Percentiles rank a stretch among this genome's conserved stretches.
phyloP scores from a whole-genome alignment of 768 basidiomycete genomes.

The Suillus clintonianus region DNA sequence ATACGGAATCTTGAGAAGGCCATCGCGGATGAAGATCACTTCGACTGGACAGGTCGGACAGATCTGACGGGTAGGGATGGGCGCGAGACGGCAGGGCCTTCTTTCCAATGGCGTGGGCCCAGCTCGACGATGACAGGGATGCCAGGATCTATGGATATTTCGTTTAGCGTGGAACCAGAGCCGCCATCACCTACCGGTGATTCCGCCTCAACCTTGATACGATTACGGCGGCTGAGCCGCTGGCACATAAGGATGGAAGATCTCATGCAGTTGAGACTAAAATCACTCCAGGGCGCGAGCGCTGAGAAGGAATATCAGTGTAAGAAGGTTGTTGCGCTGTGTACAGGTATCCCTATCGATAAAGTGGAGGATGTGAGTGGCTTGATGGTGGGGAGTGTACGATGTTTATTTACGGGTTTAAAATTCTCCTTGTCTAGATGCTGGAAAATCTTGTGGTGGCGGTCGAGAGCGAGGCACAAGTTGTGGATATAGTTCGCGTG shows the following conservation, averaged over 20 bases:
- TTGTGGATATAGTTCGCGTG: conserved; percentile 81
- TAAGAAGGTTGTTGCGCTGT: conserved; percentile 87
- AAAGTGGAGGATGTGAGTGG: conserved; percentile 87
- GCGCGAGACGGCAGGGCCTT: conserved; percentile 40
- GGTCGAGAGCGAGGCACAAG: conserved; percentile 83
- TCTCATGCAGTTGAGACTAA: conserved; percentile 69
- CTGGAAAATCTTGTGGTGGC: conserved; percentile 83
- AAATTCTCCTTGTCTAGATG: conserved; percentile 50
- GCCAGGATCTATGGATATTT: conserved; percentile 64
- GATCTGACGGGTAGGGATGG: conserved; percentile 44
- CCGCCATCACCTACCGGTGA: conserved; percentile 68
- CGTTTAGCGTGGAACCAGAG: conserved; percentile 67
- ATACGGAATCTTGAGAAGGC: conserved; percentile 85
- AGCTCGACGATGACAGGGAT: conserved; percentile 67
- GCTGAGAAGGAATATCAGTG: conserved; percentile 91
- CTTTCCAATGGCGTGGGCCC: conserved; percentile 72
- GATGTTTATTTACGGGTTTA: conserved; percentile 26
- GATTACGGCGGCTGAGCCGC: conserved; percentile 70
- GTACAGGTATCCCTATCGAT: conserved; percentile 83
- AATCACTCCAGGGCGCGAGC: conserved; percentile 72
- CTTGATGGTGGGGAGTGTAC: conserved; percentile 15
- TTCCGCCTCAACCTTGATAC: conserved; percentile 60
- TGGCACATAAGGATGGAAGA: conserved; percentile 86
- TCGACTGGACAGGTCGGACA: conserved; percentile 87
- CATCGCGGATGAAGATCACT: conserved; percentile 71